These are phyloP conservation scores for Colletotrichum aenigma DNA, from an alignment of 2,329 filamentous ascomycete species.

Conservation along the genomic window DNA sequence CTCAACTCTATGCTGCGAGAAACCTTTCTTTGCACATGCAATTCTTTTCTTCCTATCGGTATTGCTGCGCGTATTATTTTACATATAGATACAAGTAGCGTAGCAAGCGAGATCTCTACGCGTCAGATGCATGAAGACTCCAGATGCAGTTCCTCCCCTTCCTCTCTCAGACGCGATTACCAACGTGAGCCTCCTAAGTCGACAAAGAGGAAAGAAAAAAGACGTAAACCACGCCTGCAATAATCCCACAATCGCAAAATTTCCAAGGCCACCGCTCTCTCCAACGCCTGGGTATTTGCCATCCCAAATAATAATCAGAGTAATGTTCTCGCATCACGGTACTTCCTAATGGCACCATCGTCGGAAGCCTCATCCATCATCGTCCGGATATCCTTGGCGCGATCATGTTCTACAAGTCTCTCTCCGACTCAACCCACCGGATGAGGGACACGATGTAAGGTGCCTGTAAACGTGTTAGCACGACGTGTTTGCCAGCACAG, in stretches of 20 bases:
- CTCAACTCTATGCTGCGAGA: neutral
- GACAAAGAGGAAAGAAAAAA: neutral
- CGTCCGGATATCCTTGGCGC: neutral
- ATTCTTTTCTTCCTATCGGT: neutral
- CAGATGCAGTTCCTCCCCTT: neutral
- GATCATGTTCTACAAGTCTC: neutral
- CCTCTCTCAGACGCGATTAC: neutral
- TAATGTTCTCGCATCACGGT: neutral
- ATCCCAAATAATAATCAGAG: conserved; percentile 6
- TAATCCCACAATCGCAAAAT: neutral
- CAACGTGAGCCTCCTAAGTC: neutral
- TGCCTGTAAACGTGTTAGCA: neutral
- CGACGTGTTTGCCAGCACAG: neutral
- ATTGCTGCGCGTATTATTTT: neutral
- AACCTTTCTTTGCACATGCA: neutral
- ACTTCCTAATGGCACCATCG: neutral
- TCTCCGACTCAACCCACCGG: neutral
- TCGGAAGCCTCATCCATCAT: neutral
- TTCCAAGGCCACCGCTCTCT: neutral
- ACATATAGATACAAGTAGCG: neutral
- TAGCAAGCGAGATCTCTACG: neutral
- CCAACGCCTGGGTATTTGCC: conserved; percentile 21
- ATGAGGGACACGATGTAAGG: conserved; percentile 15
- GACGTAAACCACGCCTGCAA: neutral
- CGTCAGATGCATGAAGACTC: neutral